Evolutionary conservation across 2,329 filamentous ascomycete genomes (phyloP), one percentile per base, ranked within the genome.

Genomic region (Phaeosphaeriaceae sp.): DNA sequence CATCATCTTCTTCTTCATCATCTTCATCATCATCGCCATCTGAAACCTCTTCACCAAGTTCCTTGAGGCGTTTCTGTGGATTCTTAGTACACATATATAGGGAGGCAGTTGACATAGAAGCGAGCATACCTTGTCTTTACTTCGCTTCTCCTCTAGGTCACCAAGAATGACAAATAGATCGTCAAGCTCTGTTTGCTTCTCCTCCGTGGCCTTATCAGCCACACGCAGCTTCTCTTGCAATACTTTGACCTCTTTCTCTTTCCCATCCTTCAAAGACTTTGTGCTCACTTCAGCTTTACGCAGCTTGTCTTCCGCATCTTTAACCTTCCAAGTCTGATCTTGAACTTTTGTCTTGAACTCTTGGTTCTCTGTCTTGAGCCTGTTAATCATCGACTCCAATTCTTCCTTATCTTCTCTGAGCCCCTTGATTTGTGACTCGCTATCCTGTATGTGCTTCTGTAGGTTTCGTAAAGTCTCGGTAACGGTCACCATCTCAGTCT

Each of bases 241-340:
- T 16, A 81, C 78, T 34, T 76, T 77, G 32, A 76, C 59, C 30
- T 61, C 54, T 9, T 61, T 60, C 1, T 45, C 54, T 15, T 43
- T 60, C 13, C 30, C 26, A 30, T 55, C 48, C 21, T 46, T 57
- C 1, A 46, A 28, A 4, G 39, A 29, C 29, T 57, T 60, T 28
- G 16, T 21, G 11, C 20, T 48, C 12, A 33, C 33, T 13, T 58
- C 55, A 1, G 61, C 60, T 40, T 70, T 69, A 6, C 58, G 72
- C 46, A 76, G 64, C 60, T 78, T 80, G 36, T 80, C 71, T 42
- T 79, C 76, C 12, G 74, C 74, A 38, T 82, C 79, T 33, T 76
- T 77, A 34, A 75, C 66, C 47, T 77, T 72, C 69, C 69, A 73
- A 2, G 63, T 68, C 38, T 68, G 59, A 15, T 72, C 76, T 58